Base-by-base conservation (phyloP, 495 filamentous ascomycete genomes). In the Sordaria brevicollis region DNA sequence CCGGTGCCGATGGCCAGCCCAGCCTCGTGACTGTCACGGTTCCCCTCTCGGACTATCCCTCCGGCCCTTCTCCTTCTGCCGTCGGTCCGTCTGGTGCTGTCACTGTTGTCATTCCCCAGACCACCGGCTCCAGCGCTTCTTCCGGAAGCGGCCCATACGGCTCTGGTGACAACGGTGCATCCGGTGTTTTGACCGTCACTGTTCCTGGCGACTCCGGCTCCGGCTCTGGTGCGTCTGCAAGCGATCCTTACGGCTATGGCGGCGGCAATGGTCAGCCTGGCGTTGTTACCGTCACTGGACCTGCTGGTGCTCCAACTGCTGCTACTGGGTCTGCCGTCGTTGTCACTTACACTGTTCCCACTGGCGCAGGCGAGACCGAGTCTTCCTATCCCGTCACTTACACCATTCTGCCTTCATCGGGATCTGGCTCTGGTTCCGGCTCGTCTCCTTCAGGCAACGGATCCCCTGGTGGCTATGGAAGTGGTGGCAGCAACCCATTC, bases 381-480 rank as follows among this genome's bases (percentile, higher is more conserved):
- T 71, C 72, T 13, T 17, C 70, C 5, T 77, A 76, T 68, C 67
- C 71, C 2, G 75, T 77, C 21, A 73, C 72, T 8, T 77, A 76
- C 67, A 75, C 74, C 3, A 9, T 38, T 29, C 65, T 25, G 11
- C 67, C 68, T 29, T 62, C 49, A 3, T 69, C 68, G 0, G n/a
- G 69, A 8, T 21, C 49, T 29, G 54, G 1, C 17, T 62, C 33
- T 15, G 66, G 13, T 3, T 65, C 15, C 41, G 39, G 67, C 39
- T 62, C 21, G n/a, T 34, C 38, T n/a, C 31, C 67, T 65, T 68
- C 49, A 15, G 49, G 13, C 25, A 62, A 25, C 25, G 49, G 49
- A 8, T 2, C 15, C 21, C 65, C 69, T 29, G 66, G n/a, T 25
- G 69, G 69, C 6, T 62, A 72, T 57, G 67, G 67, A 33, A 65